phyloP scores from a whole-genome alignment of 1,284 basidiomycete species.

The Psilocybe mexicana region DNA sequence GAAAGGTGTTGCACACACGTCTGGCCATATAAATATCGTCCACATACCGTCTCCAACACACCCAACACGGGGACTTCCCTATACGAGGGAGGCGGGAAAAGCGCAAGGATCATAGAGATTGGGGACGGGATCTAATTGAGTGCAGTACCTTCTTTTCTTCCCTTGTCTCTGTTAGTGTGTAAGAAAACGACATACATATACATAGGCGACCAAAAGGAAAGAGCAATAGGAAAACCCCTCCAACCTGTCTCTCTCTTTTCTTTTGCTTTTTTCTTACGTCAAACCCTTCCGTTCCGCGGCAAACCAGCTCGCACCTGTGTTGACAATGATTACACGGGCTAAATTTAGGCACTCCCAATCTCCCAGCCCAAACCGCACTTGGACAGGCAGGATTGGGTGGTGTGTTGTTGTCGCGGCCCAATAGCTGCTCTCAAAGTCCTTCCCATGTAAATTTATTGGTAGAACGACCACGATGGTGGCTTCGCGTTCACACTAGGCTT shows the following conservation, averaged over 20 bases:
- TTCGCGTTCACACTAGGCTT: not conserved
- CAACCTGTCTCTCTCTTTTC: not conserved
- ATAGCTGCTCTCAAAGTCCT: not conserved
- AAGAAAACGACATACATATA: not conserved
- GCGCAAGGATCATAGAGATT: not conserved
- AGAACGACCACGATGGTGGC: not conserved
- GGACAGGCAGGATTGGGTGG: not conserved
- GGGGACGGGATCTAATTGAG: not conserved
- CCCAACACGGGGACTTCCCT: not conserved
- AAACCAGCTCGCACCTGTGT: slow-evolving; percentile 16
- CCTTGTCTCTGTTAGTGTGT: not conserved
- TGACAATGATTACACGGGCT: slow-evolving; percentile 8
- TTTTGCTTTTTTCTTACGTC: not conserved
- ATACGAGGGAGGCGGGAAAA: not conserved
- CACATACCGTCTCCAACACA: not conserved
- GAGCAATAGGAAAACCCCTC: not conserved
- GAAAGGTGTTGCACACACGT: not conserved
- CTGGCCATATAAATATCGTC: not conserved
- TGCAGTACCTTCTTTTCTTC: not conserved
- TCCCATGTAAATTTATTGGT: slow-evolving; percentile 1
- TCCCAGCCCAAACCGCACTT: slow-evolving; percentile 2
- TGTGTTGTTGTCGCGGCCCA: not conserved
- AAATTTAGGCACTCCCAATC: not conserved
- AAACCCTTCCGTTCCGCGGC: slow-evolving; percentile 3
- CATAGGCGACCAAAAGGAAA: not conserved